phyloP scores from a whole-genome alignment of 2,329 filamentous ascomycete genomes.

The Alternaria ethzedia region DNA sequence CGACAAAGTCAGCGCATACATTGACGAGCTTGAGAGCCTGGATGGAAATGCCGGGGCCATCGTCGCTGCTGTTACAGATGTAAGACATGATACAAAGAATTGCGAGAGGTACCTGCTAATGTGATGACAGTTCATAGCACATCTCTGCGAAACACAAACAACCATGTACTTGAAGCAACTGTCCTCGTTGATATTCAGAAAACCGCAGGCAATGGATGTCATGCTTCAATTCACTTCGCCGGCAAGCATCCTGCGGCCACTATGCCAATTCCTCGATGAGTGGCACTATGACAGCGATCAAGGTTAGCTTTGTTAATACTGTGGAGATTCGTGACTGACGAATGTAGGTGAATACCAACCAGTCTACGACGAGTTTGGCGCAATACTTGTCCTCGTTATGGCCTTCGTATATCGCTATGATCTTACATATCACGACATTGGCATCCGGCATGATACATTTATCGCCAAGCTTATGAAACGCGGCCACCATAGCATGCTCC shows the following conservation, averaged over 20 bases:
- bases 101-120: constrained; percentile 7
- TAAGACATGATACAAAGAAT: constrained; percentile 17
- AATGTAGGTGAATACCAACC: constrained; percentile 75
- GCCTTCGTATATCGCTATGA: constrained; percentile 79
- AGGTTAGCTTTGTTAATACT: constrained; percentile 42
- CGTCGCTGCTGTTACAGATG: constrained; percentile 67
- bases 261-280: constrained; percentile 77
- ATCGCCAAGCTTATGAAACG: constrained; percentile 69
- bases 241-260: constrained; percentile 70
- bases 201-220: constrained; percentile 74
- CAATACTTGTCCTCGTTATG: constrained; percentile 74
- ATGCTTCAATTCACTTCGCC: constrained; percentile 77
- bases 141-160: constrained; percentile 74
- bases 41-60: constrained; percentile 91
- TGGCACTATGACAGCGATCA: constrained; percentile 86
- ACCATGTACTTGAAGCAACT: constrained; percentile 80
- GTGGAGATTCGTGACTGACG: constrained; percentile 17
- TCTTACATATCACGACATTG: constrained; percentile 69
- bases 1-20: constrained; percentile 75
- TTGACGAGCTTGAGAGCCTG: constrained; percentile 85
- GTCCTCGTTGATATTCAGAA: constrained; percentile 75
- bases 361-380: constrained; percentile 84
- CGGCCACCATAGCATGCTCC: constrained; percentile 62
- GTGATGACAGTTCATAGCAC: constrained; percentile 65
- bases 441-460: constrained; percentile 69